These are phyloP conservation scores for Lodderomyces elongisporus DNA, from an alignment of 1,139 yeast species.

Conservation along the genomic window DNA sequence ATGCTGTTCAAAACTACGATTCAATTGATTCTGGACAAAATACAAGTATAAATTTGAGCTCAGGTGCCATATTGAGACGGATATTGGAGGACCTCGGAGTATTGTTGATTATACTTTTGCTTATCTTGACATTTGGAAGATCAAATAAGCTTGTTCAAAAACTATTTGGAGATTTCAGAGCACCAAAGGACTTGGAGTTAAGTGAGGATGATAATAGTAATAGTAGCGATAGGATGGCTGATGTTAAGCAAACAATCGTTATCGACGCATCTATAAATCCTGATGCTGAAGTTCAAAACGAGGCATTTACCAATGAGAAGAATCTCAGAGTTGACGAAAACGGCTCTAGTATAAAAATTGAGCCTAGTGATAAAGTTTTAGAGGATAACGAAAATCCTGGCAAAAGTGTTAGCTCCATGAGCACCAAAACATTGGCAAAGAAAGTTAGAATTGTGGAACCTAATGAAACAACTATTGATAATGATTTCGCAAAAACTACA, in stretches of 20 bases:
- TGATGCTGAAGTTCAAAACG: not conserved
- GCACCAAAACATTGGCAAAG: slow-evolving; percentile 10
- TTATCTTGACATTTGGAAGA: slow-evolving; percentile 33
- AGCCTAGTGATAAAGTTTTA: no score
- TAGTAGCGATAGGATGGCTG: not conserved
- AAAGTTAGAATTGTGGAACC: slow-evolving; percentile 31
- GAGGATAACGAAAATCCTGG: slow-evolving; percentile 1
- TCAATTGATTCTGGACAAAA: slow-evolving; percentile 1
- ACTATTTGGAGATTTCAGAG: slow-evolving; percentile 13
- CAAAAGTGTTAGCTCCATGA: not conserved
- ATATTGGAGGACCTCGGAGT: slow-evolving; percentile 49
- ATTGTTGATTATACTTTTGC: slow-evolving; percentile 27
- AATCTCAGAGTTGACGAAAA: slow-evolving; percentile 1
- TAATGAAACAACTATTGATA: slow-evolving; percentile 7
- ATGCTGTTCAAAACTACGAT: slow-evolving; percentile 4
- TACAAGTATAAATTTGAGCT: slow-evolving; percentile 1
- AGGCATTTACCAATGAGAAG: not conserved
- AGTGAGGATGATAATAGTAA: not conserved
- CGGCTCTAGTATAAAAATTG: not conserved
- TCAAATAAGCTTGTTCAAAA: slow-evolving; percentile 21
- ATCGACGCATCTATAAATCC: not conserved
- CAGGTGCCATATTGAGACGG: slow-evolving; percentile 18
- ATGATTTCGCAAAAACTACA: not conserved
- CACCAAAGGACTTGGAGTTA: slow-evolving; percentile 7
- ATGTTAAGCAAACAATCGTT: slow-evolving; percentile 1